Evolutionary conservation across 1,139 yeast genomes (phyloP), one percentile per base, ranked within the genome.

Genomic region (Hanseniaspora sp.): DNA sequence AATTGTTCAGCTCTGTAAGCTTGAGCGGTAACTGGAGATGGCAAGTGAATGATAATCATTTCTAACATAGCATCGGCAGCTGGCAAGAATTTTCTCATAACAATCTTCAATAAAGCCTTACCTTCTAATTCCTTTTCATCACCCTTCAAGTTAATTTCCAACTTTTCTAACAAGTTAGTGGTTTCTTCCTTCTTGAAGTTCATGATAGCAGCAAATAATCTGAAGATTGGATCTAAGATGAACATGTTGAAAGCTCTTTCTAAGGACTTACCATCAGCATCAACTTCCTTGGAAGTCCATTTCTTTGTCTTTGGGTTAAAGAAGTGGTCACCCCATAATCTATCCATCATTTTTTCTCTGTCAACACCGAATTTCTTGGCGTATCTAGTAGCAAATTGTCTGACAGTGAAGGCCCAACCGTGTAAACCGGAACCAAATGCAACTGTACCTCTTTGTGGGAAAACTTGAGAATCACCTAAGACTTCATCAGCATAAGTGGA

Each of bases 231-330:
- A 79, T 92, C 98, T 76, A 92, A 81, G 65, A 92, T 87, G 79
- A 92, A 92, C 95, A 87, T 86, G 90, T 86, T 87, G 95, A 92
- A 92, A 70, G 97, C 97, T 83, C 98, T 88, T 78, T 92, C 97
- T 72, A 92, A 84, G 59, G 81, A 75, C 79, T 87, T 84, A 69
- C 98, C 98, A 69, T 84, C 87, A 68, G 96, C 94, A 69, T 88
- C 96, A 74, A 83, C 87, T 69, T 82, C 95, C 79, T 85, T 86
- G 87, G 82, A 86, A 68, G 97, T 78, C 98, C 98, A 92, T 79
- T 92, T 92, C 86, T 90, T 92, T 76, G 97, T 92, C 87, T 90
- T 92, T 76, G 98, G 96, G 90, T 92, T 92, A 84, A 92, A 92
- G 94, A 79, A 92, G 76, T 95, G 86, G 80, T 92, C 97, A 77